Conservation (phyloP, 306 rosid genomes). For the Citrullus amarus region DNA sequence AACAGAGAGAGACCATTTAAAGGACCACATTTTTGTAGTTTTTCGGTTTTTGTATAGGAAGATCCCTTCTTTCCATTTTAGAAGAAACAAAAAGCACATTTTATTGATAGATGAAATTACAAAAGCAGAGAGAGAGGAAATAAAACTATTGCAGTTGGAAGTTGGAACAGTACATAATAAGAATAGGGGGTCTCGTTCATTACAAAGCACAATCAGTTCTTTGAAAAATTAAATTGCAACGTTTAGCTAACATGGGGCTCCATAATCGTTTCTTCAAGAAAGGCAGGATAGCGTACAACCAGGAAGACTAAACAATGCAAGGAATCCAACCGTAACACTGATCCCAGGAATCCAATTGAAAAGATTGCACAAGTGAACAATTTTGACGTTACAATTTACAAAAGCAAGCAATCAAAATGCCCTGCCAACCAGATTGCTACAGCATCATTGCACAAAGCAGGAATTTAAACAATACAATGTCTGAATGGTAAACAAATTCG, state of each 20-base stretch:
- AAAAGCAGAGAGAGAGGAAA: not conserved
- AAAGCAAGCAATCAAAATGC: not conserved
- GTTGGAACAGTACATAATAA: not conserved
- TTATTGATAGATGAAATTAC: not conserved
- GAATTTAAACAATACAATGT: not conserved
- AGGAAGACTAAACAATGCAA: not conserved
- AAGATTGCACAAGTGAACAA: too few relatives aligned
- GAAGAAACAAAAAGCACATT: not conserved
- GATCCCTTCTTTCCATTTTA: not conserved
- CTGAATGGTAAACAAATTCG: not conserved
- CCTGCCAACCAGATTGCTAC: not conserved
- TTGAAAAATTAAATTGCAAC: not conserved
- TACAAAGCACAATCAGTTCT: not conserved
- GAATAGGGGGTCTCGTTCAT: not conserved
- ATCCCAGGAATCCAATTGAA: not conserved
- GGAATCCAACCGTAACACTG: not conserved
- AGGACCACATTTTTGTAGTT: not conserved
- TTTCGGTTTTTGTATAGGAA: not conserved
- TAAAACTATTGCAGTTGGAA: not conserved
- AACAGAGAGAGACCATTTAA: not conserved
- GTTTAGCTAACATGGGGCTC: not conserved
- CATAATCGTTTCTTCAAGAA: not conserved
- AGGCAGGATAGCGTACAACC: not conserved
- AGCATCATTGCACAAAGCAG: not conserved
- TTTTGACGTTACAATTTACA: too few relatives aligned